Conservation (phyloP, 2,329 filamentous ascomycete genomes). For the Zopfia rhizophila region DNA sequence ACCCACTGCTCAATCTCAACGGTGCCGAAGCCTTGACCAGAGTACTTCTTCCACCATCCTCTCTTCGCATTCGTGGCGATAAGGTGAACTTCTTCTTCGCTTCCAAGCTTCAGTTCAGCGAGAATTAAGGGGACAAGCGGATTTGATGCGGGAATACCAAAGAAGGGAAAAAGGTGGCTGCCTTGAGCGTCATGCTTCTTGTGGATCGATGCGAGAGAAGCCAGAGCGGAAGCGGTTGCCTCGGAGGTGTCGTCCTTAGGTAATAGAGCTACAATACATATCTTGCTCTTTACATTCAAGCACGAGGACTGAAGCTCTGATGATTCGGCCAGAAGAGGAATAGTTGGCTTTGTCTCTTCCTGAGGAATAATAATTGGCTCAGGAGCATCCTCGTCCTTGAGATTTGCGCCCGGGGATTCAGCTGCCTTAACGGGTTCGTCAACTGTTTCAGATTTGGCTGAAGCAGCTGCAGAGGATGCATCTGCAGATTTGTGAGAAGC, state of each 20-base stretch:
- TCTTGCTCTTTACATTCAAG: constrained; percentile 78
- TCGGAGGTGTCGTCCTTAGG: constrained; percentile 58
- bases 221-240: constrained; percentile 59
- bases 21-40: constrained; percentile 65
- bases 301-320: constrained; percentile 76
- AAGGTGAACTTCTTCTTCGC: constrained; percentile 70
- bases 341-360: constrained; percentile 64
- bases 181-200: constrained; percentile 76
- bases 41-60: constrained; percentile 84
- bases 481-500: constrained; percentile 63
- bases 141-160: constrained; percentile 73
- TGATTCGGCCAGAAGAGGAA: constrained; percentile 72
- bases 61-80: constrained; percentile 87
- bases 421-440: constrained; percentile 61
- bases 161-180: constrained; percentile 83
- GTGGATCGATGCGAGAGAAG: constrained; percentile 75
- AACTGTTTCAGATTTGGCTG: constrained; percentile 62
- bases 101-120: constrained; percentile 69
- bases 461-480: constrained; percentile 57
- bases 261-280: constrained; percentile 76
- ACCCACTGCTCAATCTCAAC: constrained; percentile 83
- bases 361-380: constrained; percentile 64
- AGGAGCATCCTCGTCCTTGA: constrained; percentile 56
- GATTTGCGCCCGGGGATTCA: constrained; percentile 64
- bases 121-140: constrained; percentile 66